Base-by-base conservation (phyloP, 2,329 filamentous ascomycete species). In the Aspergillus calidoustus region DNA sequence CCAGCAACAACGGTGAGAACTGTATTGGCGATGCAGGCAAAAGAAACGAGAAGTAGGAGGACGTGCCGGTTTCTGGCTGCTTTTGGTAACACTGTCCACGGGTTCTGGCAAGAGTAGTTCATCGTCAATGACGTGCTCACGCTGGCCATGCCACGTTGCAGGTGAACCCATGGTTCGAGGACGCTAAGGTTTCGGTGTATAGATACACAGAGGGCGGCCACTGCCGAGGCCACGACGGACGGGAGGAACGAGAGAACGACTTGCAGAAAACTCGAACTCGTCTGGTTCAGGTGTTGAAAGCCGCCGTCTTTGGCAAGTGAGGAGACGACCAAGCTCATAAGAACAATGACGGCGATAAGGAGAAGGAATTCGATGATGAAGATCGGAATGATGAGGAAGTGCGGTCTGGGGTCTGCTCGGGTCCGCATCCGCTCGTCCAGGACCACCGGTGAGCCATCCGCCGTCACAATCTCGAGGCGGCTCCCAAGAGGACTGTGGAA, bases 81-180 rank as follows among this genome's bases (percentile, higher is more conserved):
- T 52, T 76, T 76, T 38, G 68, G 60, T 4, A 76, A 65, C 4
- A 75, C 68, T 0, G 67, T 67, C 59, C 72, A 69, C 0, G 74
- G 74, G 38, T 68, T 76, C 43, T 76, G 74, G 5, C 72, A 73
- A 2, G 73, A 66, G 54, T 76, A 76, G 43, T 76, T 76, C 59
- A 75, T 64, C 0, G 72, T 73, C 38, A 76, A 54, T 0, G 74
- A 75, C 4, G 63, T 59, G 15, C 63, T 64, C 6, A 69, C 69
- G 4, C 64, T 55, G 0, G 69, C 74, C 63, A 67, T 70, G 4
- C 74, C 74, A 2, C 72, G 67, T 46, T 76, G 74, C 4, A 76
- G 67, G 30, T 76, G 73, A 7, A 76, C 73, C 74, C 74, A 76
- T 2, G 74, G 74, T 59, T 76, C 74, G 11, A 76, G 66, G 7